These are phyloP conservation scores for Ambispora gerdemannii DNA, from an alignment of 192 early-diverging fungal genomes.

Conservation along the genomic window DNA sequence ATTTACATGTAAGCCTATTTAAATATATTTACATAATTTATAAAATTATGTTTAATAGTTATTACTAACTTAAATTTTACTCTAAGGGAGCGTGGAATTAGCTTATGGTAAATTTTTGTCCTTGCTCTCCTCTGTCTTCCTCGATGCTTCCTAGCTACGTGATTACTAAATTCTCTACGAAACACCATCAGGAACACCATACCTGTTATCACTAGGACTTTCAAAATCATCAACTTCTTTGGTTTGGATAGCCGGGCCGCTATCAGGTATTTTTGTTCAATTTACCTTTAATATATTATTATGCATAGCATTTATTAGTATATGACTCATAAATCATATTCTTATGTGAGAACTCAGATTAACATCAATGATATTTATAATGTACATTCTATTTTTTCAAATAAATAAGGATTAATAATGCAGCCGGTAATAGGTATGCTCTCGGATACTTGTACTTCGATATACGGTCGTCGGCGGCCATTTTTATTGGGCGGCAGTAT, in stretches of 20 bases:
- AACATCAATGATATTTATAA: slow-evolving; percentile 10
- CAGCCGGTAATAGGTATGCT: slow-evolving; percentile 83
- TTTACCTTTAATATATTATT: not conserved
- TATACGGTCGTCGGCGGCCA: slow-evolving; percentile 76
- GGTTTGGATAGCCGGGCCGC: slow-evolving; percentile 91
- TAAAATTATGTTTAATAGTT: slow-evolving; percentile 24
- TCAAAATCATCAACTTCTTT: slow-evolving; percentile 78
- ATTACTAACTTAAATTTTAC: not conserved
- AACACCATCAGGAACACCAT: slow-evolving; percentile 67
- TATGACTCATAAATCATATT: too few species aligned
- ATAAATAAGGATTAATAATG: slow-evolving; percentile 57
- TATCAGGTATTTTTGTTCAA: slow-evolving; percentile 54
- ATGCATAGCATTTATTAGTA: too few species aligned
- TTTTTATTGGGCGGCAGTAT: slow-evolving; percentile 77
- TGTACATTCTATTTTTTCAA: not conserved
- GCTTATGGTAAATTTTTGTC: slow-evolving; percentile 53
- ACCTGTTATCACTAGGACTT: slow-evolving; percentile 78
- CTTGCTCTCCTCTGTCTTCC: not conserved
- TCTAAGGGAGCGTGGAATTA: slow-evolving; percentile 70
- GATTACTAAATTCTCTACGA: not conserved
- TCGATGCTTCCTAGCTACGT: not conserved
- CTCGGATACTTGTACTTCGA: slow-evolving; percentile 73
- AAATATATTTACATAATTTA: slow-evolving; percentile 22
- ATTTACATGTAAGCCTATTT: slow-evolving; percentile 58
- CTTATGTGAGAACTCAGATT: too few species aligned